These are phyloP conservation scores for Pythium pectinolyticum DNA, from an alignment of 352 stramenopile species.

Conservation along the genomic window DNA sequence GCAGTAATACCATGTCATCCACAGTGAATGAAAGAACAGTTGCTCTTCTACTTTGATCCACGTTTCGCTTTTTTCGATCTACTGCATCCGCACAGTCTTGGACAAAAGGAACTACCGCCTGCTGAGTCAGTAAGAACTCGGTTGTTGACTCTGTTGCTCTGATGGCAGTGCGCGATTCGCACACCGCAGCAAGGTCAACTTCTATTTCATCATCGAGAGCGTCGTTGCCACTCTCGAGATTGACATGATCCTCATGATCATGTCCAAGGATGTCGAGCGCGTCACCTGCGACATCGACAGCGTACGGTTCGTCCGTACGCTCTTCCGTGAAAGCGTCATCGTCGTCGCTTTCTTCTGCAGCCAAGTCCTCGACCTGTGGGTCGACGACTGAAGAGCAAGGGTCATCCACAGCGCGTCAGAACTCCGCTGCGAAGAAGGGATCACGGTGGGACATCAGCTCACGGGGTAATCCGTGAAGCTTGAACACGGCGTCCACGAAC, in stretches of 20 bases:
- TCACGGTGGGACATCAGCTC: constrained; percentile 21
- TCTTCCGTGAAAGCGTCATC: too few relatives aligned
- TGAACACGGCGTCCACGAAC: constrained; percentile 27
- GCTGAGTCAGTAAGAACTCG: constrained; percentile 11
- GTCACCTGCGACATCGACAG: too few relatives aligned
- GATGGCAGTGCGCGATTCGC: not conserved
- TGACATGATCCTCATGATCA: too few relatives aligned
- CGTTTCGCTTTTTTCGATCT: constrained; percentile 31
- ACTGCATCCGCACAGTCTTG: constrained; percentile 19
- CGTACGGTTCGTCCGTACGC: too few relatives aligned
- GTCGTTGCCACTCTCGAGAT: too few relatives aligned
- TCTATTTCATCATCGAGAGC: too few relatives aligned
- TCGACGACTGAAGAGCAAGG: too few relatives aligned
- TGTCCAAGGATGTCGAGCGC: too few relatives aligned
- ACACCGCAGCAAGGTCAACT: not conserved
- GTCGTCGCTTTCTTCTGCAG: too few relatives aligned
- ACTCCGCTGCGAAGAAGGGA: constrained; percentile 20
- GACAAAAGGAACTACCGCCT: constrained; percentile 25
- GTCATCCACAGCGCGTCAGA: constrained; percentile 21
- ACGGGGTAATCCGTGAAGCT: constrained; percentile 15
- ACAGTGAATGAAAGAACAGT: constrained; percentile 11
- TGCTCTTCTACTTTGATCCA: constrained; percentile 12
- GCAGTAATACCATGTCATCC: constrained; percentile 11
- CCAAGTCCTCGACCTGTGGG: too few relatives aligned
- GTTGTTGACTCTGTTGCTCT: constrained; percentile 2